phyloP scores from a whole-genome alignment of 768 basidiomycete genomes.

The Leucogyrophana mollusca region DNA sequence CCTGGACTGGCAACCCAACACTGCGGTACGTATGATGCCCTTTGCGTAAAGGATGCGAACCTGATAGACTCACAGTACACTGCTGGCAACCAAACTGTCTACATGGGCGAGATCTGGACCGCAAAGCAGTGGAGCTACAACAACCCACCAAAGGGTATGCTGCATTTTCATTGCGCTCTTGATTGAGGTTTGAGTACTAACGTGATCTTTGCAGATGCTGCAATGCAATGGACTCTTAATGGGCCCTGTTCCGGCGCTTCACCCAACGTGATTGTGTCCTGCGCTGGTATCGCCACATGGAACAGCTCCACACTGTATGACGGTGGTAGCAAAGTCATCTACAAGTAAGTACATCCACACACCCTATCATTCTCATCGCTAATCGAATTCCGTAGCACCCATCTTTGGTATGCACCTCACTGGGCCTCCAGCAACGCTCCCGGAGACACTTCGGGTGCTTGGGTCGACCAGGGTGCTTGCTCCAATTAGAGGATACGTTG shows the following conservation, averaged over 20 bases:
- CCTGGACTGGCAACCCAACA: too few relatives aligned
- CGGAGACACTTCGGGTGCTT: conserved; percentile 24
- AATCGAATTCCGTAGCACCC: neutral
- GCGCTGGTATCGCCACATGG: conserved; percentile 20
- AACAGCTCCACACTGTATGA: conserved; percentile 12
- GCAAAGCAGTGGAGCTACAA: conserved; percentile 27
- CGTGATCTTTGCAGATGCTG: too few relatives aligned
- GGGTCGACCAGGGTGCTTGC: conserved; percentile 21
- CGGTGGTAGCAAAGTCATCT: conserved; percentile 15
- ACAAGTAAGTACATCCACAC: neutral
- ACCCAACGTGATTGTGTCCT: conserved; percentile 1
- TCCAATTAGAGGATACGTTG: too few relatives aligned
- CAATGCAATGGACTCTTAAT: too few relatives aligned
- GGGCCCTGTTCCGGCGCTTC: too few relatives aligned
- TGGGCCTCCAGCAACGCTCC: conserved; percentile 20
- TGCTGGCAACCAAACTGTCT: conserved; percentile 22
- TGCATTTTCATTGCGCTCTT: too few relatives aligned
- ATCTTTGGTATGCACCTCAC: conserved; percentile 23
- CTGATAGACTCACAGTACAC: conserved; percentile 18
- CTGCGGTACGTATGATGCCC: too few relatives aligned
- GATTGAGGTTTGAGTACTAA: too few relatives aligned
- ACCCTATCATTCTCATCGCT: too few relatives aligned
- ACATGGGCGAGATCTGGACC: conserved; percentile 15
- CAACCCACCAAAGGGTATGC: conserved; percentile 11
- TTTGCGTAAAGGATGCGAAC: too few relatives aligned